Evolutionary conservation across 805 yeast genomes (phyloP), one percentile per base, ranked within the genome.

Genomic region (Nakazawaea wyomingensis): DNA sequence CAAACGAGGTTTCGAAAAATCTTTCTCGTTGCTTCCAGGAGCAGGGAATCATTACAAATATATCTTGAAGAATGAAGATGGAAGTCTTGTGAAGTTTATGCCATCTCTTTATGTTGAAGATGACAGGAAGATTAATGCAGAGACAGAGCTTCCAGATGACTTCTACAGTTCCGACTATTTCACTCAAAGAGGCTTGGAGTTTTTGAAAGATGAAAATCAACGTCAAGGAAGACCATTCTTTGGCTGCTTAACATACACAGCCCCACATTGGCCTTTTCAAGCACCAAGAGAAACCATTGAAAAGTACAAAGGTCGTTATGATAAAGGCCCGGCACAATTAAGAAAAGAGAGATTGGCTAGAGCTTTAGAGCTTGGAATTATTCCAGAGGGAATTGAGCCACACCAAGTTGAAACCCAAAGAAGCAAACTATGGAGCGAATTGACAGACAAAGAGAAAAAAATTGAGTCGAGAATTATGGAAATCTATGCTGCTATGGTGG

Each of bases 241-340:
- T 44, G 76, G 78, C 3, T 56, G 64, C 19, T 59, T 78, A 44
- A 78, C 82, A 5, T 77, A 74, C 50, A 76, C 82, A 4, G 83
- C 84, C 1, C 84, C 83, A 3, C 83, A 78, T 53, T 78, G 84
- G 83, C 84, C 84, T 9, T 66, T 69, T 51, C 83, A 78, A 55
- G 83, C 83, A 1, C 81, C 81, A 5, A 56, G 56, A 38, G 72
- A 71, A 5, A 53, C 63, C 6, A 62, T 76, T 39, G 65, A 57
- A 4, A 74, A 76, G 45, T 74, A 78, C 54, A 62, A 64, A 42
- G 77, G 78, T 4, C 47, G 57, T 6, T 72, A 74, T 50, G 70
- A 69, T 47, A 62, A 59, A 6, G 82, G 82, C 2, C 80, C 80
- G 2, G 66, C 60, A 17, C 66, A 49, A 5, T 54, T 75, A 31